These are phyloP conservation scores for Acorus calamus DNA, from an alignment of 106 monocot species.

Conservation along the genomic window DNA sequence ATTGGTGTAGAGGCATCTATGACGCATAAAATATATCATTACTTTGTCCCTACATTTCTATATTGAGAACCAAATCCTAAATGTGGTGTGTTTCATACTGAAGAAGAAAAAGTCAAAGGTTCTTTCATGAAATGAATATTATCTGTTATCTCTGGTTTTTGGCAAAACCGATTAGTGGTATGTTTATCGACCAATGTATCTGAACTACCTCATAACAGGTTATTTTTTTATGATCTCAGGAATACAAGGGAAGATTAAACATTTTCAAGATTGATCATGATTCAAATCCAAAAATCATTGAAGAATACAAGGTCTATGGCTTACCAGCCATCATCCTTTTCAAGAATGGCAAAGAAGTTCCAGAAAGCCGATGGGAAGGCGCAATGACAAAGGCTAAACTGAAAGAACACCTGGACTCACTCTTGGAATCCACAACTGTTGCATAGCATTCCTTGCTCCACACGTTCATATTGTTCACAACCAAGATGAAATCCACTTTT, in stretches of 20 bases:
- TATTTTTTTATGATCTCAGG: constrained; percentile 25
- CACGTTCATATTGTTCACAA: too few species aligned
- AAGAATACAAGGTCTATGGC: constrained; percentile 82
- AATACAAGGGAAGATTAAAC: constrained; percentile 66
- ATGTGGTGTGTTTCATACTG: too few species aligned
- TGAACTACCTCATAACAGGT: too few species aligned
- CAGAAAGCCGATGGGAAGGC: constrained; percentile 74
- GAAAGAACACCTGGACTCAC: constrained; percentile 63
- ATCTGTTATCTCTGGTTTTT: background rate
- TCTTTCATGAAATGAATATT: background rate
- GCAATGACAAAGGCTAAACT: constrained; percentile 74
- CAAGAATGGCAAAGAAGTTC: constrained; percentile 73
- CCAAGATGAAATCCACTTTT: background rate
- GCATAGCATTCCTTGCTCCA: constrained; percentile 16
- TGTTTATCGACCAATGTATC: too few species aligned
- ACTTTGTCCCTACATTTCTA: too few species aligned
- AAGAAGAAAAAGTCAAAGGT: too few species aligned
- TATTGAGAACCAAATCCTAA: too few species aligned
- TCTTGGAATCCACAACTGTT: constrained; percentile 48
- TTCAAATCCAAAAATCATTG: constrained; percentile 82
- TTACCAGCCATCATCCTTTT: constrained; percentile 79
- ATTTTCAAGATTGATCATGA: constrained; percentile 94
- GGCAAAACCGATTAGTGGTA: too few species aligned
- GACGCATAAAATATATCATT: too few species aligned
- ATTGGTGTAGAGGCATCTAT: too few species aligned